Base-by-base conservation (phyloP, 768 basidiomycete genomes). In the Panaeolus cyanescens region DNA sequence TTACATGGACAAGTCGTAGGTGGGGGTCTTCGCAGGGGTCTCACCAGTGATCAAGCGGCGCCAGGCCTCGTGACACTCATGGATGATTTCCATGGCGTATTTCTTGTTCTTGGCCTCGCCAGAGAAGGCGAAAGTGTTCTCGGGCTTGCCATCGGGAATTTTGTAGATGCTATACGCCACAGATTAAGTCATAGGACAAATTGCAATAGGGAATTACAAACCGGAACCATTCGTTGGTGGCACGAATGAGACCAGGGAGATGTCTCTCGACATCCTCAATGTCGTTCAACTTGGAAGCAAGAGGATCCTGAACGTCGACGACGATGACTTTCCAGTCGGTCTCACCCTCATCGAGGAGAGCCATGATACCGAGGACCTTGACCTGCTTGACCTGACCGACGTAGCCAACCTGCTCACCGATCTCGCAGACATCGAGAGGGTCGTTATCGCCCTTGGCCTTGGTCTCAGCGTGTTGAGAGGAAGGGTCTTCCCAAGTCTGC, bases 281-380 rank as follows among this genome's bases (percentile, higher is more conserved):
- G 76, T 99, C 97, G 77, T 99, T 99, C 72, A 99, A 85, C 77
- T 96, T 93, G 72, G 92, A 83, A 15, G 97, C 97, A 63, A 99
- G 89, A 40, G 97, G 96, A 74, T 99, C 97, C 67, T 87, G 86
- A 64, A 97, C 86, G 74, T 99, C 97, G 66, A 99, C 94, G 74
- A 96, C 97, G 77, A 99, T 87, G 80, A 99, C 93, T 80, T 99
- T 99, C 97, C 97, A 99, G 83, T 99, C 97, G 66, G 97, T 99
- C 83, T 99, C 97, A 70, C 97, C 97, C 75, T 99, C 97, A 73
- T 99, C 97, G 67, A 99, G 89, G 61, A 99, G 84, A 60, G 97
- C 97, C 96, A 99, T 99, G 86, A 99, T 96, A 64, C 97, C 97
- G 71, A 99, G 93, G 66, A 99, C 92, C 84, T 99, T 99, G 87